Conservation (phyloP, 108 stramenopile genomes). For the Nannochloropsis gaditana region DNA sequence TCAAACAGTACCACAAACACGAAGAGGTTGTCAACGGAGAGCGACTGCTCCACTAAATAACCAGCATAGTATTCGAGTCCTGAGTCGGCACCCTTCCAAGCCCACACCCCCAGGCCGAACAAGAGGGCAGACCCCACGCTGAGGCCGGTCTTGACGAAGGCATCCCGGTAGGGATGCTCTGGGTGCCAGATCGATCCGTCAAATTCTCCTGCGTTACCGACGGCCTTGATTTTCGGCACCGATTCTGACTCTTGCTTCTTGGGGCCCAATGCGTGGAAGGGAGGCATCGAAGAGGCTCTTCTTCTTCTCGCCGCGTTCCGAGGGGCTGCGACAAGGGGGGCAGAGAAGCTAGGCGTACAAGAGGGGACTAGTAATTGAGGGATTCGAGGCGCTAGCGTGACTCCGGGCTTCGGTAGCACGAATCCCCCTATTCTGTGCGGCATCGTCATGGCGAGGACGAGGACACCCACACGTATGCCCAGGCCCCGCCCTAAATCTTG, state of each 20-base stretch:
- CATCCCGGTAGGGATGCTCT: constrained; percentile 12
- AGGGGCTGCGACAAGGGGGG: too few relatives aligned
- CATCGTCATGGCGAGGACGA: constrained; percentile 16
- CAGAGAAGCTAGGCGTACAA: too few relatives aligned
- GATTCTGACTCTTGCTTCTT: not conserved
- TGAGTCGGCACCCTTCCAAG: constrained; percentile 18
- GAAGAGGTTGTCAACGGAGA: constrained; percentile 64
- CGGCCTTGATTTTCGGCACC: not conserved
- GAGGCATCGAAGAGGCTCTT: not conserved
- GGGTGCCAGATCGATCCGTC: not conserved
- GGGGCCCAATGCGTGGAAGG: constrained; percentile 7
- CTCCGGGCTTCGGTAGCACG: not conserved
- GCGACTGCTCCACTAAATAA: constrained; percentile 61
- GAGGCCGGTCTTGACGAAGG: not conserved
- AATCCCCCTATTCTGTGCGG: not conserved
- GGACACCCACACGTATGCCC: not conserved
- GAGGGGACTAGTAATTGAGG: too few relatives aligned
- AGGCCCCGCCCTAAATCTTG: too few relatives aligned
- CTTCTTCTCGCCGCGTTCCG: not conserved
- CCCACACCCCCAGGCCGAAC: constrained; percentile 24
- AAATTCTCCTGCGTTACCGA: not conserved
- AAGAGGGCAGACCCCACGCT: constrained; percentile 5
- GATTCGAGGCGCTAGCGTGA: too few relatives aligned
- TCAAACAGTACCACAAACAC: constrained; percentile 63
- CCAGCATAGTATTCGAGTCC: constrained; percentile 57